Evolutionary conservation across 768 basidiomycete species (phyloP).

Genomic region (Lepiota brunneoincarnata): DNA sequence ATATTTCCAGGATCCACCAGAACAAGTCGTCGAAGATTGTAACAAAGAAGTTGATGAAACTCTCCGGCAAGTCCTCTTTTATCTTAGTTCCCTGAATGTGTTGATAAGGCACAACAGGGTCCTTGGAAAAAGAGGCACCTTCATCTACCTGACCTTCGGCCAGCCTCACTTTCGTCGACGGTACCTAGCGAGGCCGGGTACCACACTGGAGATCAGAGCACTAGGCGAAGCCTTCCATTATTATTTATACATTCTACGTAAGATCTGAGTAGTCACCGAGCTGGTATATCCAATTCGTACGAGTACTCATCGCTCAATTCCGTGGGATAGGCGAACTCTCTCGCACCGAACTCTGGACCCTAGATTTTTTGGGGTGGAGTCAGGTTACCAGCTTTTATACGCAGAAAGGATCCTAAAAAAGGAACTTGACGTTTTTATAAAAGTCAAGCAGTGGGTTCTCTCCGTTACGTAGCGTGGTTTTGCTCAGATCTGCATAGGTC

Average conservation of each 20-base stretch:
- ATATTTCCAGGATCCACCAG: conserved; percentile 63
- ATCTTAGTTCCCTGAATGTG: not conserved
- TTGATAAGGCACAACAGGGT: conserved; percentile 39
- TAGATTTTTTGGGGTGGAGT: not conserved
- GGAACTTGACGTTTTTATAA: conserved; percentile 91
- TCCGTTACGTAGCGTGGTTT: conserved; percentile 73
- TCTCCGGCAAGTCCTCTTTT: conserved; percentile 45
- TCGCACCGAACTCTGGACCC: not conserved
- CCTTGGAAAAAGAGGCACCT: conserved; percentile 56
- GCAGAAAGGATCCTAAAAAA: conserved; percentile 52
- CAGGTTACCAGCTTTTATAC: no score
- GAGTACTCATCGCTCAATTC: no score
- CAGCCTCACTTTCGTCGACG: conserved; percentile 85
- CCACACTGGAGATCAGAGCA: conserved; percentile 62
- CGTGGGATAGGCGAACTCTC: no score
- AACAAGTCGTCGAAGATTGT: conserved; percentile 67
- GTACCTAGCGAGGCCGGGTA: conserved; percentile 55
- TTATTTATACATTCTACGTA: conserved; percentile 69
- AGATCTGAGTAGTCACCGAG: conserved; percentile 18
- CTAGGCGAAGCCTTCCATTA: conserved; percentile 85
- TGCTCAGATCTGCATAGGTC: conserved; percentile 73
- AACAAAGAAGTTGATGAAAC: conserved; percentile 76
- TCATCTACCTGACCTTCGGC: conserved; percentile 84
- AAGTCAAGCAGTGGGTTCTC: conserved; percentile 88
- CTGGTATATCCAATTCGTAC: no score